phyloP scores from a whole-genome alignment of 2,329 filamentous ascomycete species.

The Colletotrichum coccodes region DNA sequence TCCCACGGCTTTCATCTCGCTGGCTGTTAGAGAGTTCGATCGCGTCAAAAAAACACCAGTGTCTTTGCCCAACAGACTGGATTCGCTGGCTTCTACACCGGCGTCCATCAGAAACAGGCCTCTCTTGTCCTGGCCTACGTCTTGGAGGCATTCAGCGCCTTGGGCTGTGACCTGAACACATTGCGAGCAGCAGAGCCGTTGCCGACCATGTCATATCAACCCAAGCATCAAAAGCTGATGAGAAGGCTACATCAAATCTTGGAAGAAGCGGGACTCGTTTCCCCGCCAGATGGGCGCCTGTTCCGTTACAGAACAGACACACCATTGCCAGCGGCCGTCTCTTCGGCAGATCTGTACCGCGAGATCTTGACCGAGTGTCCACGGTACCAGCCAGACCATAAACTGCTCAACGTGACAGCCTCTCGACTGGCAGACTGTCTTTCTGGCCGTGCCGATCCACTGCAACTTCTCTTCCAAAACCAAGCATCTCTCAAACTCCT shows the following conservation, averaged over 20 bases:
- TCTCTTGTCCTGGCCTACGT: constrained; percentile 45
- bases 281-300: constrained; percentile 12
- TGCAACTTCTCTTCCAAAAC: constrained; percentile 50
- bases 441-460: constrained; percentile 44
- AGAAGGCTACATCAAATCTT: constrained; percentile 40
- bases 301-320: constrained; percentile 22
- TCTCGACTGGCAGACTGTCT: constrained; percentile 49
- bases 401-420: constrained; percentile 45
- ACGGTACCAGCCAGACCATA: constrained; percentile 41
- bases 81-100: background rate
- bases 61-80: background rate
- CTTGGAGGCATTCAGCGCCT: constrained; percentile 41
- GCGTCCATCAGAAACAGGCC: background rate
- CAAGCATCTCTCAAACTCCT: constrained; percentile 39
- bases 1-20: background rate
- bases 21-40: background rate
- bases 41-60: background rate
- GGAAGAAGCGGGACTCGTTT: constrained; percentile 30
- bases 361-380: constrained; percentile 42
- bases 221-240: constrained; percentile 41
- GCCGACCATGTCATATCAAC: constrained; percentile 34
- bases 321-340: background rate
- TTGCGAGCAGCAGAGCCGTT: constrained; percentile 36
- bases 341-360: constrained; percentile 36
- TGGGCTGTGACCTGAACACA: constrained; percentile 40